Evolutionary conservation across 2,329 filamentous ascomycete species (phyloP), one percentile per base, ranked within the genome.

Genomic region (Bipolaris cookei): DNA sequence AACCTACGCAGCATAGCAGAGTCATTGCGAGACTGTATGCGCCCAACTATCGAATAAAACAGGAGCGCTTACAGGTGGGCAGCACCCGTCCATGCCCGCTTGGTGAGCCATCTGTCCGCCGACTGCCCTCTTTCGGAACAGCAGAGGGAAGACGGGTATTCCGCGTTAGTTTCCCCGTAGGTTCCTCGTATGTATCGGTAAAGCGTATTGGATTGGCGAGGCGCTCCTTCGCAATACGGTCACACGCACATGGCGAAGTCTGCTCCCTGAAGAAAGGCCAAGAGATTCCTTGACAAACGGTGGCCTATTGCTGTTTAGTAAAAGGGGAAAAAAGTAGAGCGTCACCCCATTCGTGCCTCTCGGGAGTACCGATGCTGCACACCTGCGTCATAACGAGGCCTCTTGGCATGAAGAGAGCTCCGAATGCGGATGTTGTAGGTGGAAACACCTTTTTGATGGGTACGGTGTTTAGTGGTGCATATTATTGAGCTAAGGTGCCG

Each of bases 311-410:
- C 23, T 34, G 25, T 39, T 47, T 20, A 45, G 44, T 16, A 16
- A 39, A 20, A 39, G 21, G 11, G 7, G 20, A n/a, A 23, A 11
- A 14, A 25, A 42, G n/a, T 14, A 42, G 11, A 25, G 13, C 37
- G 34, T 44, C 52, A 30, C 51, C 41, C 44, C 48, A 47, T 49
- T 20, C 23, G 32, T 21, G 39, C 23, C 25, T 37, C 32, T 54
- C 51, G 28, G 44, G 51, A 13, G 46, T 45, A 46, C 52, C 52
- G 34, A 50, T 21, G 14, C 44, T 53, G 46, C 49, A 54, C 35
- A 37, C 44, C 49, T 62, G 59, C 45, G 45, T 51, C 56, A 54
- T 59, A 62, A 53, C 25, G 39, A 43, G 41, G 49, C 30, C 42
- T 18, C 56, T 62, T 61, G 59, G 59, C 56, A n/a, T 39, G 46